phyloP scores from a whole-genome alignment of 768 basidiomycete species.

The Mycena capillaripes region DNA sequence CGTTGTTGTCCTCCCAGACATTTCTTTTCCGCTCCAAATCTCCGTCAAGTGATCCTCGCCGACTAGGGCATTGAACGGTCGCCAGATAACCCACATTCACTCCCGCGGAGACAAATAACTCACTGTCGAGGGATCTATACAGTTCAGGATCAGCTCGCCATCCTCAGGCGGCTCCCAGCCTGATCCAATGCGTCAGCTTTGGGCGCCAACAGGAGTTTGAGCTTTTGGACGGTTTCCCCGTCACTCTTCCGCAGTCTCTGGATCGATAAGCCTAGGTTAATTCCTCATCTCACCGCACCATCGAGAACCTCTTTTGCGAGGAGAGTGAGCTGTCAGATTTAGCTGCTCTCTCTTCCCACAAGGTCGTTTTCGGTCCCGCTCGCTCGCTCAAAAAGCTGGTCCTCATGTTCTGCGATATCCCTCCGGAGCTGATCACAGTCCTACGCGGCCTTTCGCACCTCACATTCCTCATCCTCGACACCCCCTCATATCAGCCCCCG shows the following conservation, averaged over 20 bases:
- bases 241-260: background rate
- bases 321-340: background rate
- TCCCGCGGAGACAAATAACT: background rate
- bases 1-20: no score
- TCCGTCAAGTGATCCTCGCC: background rate
- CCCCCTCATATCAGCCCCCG: background rate
- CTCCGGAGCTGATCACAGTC: background rate
- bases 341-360: background rate
- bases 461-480: background rate
- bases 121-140: background rate
- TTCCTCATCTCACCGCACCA: background rate
- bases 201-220: background rate
- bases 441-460: background rate
- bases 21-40: background rate
- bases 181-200: background rate
- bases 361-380: no score
- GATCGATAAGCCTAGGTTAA: background rate
- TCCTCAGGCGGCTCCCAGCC: background rate
- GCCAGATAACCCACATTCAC: background rate
- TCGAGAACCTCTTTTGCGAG: background rate
- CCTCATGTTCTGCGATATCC: background rate
- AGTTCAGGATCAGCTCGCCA: background rate
- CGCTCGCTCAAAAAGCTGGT: background rate
- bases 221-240: no score
- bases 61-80: background rate